Conservation (phyloP, 768 basidiomycete genomes). For the Serendipita vermifera region DNA sequence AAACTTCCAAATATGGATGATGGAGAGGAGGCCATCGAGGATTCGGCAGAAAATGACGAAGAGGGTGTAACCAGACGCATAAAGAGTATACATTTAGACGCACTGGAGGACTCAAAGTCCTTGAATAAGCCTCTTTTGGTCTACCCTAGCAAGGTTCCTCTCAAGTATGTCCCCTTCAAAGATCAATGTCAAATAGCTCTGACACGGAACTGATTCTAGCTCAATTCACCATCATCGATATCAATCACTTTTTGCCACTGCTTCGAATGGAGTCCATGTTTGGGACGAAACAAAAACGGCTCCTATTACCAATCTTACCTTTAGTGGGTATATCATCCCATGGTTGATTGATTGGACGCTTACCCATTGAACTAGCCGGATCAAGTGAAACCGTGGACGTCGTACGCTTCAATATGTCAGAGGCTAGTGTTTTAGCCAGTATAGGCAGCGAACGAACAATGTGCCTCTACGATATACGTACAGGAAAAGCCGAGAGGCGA, state of each 20-base stretch:
- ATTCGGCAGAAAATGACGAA: slow-evolving; percentile 20
- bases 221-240: slow-evolving; percentile 89
- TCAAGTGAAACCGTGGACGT: slow-evolving; percentile 79
- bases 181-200: neutral
- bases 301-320: slow-evolving; percentile 74
- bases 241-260: slow-evolving; percentile 85
- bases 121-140: slow-evolving; percentile 50
- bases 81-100: slow-evolving; percentile 30
- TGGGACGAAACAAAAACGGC: slow-evolving; percentile 96
- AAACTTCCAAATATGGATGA: slow-evolving; percentile 18
- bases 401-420: slow-evolving; percentile 87
- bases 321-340: slow-evolving; percentile 35
- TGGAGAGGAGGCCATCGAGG: neutral
- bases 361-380: neutral
- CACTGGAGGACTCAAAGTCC: slow-evolving; percentile 17
- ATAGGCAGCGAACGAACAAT: slow-evolving; percentile 92
- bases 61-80: slow-evolving; percentile 18
- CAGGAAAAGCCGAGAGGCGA: slow-evolving; percentile 87
- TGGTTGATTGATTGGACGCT: neutral
- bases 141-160: slow-evolving; percentile 75
- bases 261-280: slow-evolving; percentile 83
- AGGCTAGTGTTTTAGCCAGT: slow-evolving; percentile 88
- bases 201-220: slow-evolving; percentile 28
- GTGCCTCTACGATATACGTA: slow-evolving; percentile 90
- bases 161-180: slow-evolving; percentile 50